Base-by-base conservation (phyloP, 352 stramenopile species). In the Peronospora belbahrii region DNA sequence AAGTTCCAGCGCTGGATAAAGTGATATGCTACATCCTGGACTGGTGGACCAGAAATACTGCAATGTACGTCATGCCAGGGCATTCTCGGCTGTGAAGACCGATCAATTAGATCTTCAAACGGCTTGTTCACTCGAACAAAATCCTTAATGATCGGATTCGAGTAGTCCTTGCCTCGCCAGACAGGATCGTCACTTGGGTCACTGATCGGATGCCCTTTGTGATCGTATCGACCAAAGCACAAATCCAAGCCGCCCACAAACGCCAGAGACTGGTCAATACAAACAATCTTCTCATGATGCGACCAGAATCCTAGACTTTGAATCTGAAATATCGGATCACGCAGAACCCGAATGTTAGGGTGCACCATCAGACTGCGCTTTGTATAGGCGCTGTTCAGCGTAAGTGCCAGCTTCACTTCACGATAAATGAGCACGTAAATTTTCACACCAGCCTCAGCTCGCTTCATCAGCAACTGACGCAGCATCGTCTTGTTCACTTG, bases 1-100 rank as follows among this genome's bases (percentile, higher is more conserved):
- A 89, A 94, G 42, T 96, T 95, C 88, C 88, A 97, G 14, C 88
- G 83, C 54, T 95, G 80, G 39, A 96, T 92, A 33, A 96, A 96
- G 53, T 95, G 85, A 37, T 77, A 84, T 3, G 81, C 83, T 18
- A 96, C 67, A 43, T 97, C 88, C 45, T 88, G 70, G 1, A 91
- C 86, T 4, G 78, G 59, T 20, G 73, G 74, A 14, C 83, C 83
- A 0, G 80, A 85, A 31, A 95, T 69, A 37, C 77, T 90, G 56
- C 74, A 91, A 42, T 94, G 79, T 3, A 94, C 78, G 34, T 95
- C 85, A 45, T 95, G 83, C 85, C 85, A 95, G 7, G 83, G 82
- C 83, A 95, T 91, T 19, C 83, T 79, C 13, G 84, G 85, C 48
- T 90, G 70, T 2, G 65, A 73, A 10, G 39, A 36, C 8, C 83